A percentile compares a stretch with the other conserved stretches of the same genome.
These are phyloP conservation scores for Nadsonia fulvescens DNA, from an alignment of 805 yeast genomes.

Conservation along the genomic window DNA sequence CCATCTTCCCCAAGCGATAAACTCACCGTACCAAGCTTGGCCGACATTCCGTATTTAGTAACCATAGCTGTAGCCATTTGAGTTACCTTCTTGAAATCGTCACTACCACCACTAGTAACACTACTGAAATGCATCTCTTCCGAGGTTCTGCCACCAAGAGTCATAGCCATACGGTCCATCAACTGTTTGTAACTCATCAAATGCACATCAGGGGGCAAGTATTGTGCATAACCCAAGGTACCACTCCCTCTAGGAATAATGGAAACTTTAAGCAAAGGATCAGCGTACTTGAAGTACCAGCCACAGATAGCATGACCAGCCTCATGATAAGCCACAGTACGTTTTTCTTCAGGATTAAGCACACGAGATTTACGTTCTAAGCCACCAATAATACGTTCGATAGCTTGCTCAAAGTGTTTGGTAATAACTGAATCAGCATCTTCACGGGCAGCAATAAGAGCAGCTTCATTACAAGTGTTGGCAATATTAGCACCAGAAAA, in stretches of 20 bases:
- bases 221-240: constrained; percentile 91
- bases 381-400: constrained; percentile 92
- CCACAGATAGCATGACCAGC: constrained; percentile 97
- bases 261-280: constrained; percentile 82
- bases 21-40: constrained; percentile 49
- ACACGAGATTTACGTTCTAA: constrained; percentile 71
- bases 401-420: constrained; percentile 75
- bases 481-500: constrained; percentile 95
- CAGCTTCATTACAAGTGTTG: constrained; percentile 87
- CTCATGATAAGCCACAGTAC: constrained; percentile 81
- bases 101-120: constrained; percentile 84
- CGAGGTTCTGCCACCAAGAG: constrained; percentile 80
- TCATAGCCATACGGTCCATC: constrained; percentile 78
- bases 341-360: constrained; percentile 63
- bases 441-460: constrained; percentile 75
- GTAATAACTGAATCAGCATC: constrained; percentile 43
- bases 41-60: constrained; percentile 74
- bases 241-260: constrained; percentile 91
- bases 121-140: constrained; percentile 78
- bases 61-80: constrained; percentile 84
- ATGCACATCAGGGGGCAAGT: constrained; percentile 77
- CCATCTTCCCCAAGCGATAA: too few species aligned
- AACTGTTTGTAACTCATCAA: constrained; percentile 61
- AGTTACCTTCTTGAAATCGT: constrained; percentile 84
- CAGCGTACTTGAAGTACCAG: constrained; percentile 77